phyloP scores from a whole-genome alignment of 805 yeast species.

The Candida vartiovaarae region DNA sequence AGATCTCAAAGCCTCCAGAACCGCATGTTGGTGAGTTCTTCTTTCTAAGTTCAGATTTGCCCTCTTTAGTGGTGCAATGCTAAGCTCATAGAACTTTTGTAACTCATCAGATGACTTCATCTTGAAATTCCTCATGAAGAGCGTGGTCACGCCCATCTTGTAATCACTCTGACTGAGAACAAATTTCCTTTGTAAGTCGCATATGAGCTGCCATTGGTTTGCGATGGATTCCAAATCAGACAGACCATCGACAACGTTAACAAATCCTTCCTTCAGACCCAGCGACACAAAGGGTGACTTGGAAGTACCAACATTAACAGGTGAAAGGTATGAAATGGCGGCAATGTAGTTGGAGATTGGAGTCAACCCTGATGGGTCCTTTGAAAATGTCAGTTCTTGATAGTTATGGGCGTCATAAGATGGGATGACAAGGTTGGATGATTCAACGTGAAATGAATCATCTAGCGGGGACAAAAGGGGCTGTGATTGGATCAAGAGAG shows the following conservation, averaged over 20 bases:
- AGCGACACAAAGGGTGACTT: conserved; percentile 3
- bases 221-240: conserved; percentile 9
- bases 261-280: conserved; percentile 6
- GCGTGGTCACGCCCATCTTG: conserved; percentile 8
- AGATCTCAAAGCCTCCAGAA: neutral
- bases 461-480: conserved; percentile 1
- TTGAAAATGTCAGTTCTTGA: conserved; percentile 11
- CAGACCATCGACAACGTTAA: conserved; percentile 3
- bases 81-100: conserved; percentile 4
- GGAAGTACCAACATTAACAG: neutral
- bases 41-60: neutral
- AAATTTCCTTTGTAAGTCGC: conserved; percentile 6
- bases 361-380: conserved; percentile 8
- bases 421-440: conserved; percentile 8
- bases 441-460: conserved; percentile 5
- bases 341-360: conserved; percentile 10
- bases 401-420: conserved; percentile 10
- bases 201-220: conserved; percentile 13
- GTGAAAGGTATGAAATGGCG: conserved; percentile 6
- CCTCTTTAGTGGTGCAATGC: conserved; percentile 5
- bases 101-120: conserved; percentile 1
- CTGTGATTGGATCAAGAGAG: conserved; percentile 6
- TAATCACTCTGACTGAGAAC: conserved; percentile 7
- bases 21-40: neutral
- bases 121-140: conserved; percentile 7